Percentiles rank a stretch among this genome's conserved stretches.
Evolutionary conservation across 2,329 filamentous ascomycete species (phyloP).

Genomic region (Zasmidium cellare): DNA sequence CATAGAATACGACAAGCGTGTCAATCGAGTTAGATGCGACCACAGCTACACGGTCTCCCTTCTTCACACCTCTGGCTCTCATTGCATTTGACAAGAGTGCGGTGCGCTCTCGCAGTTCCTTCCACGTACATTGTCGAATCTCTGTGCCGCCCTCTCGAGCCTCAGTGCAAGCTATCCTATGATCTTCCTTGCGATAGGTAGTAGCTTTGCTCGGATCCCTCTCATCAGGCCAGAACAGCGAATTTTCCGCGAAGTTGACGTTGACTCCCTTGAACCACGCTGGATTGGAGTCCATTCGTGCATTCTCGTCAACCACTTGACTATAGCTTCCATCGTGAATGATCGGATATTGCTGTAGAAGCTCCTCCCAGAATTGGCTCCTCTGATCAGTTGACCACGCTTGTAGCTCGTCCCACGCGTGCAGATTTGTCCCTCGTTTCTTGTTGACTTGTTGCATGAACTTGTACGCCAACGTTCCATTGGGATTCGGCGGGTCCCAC

Average conservation of each 20-base stretch:
- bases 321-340: conserved; percentile 60
- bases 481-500: conserved; percentile 43
- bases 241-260: conserved; percentile 79
- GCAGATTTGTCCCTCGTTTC: conserved; percentile 56
- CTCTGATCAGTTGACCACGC: conserved; percentile 65
- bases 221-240: conserved; percentile 60
- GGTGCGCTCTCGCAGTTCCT: conserved; percentile 60
- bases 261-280: conserved; percentile 74
- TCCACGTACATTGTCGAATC: conserved; percentile 63
- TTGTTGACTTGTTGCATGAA: conserved; percentile 68
- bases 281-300: conserved; percentile 70
- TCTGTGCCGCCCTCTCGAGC: conserved; percentile 65
- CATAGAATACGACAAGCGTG: conserved; percentile 70
- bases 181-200: conserved; percentile 67
- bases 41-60: conserved; percentile 73
- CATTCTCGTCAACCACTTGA: conserved; percentile 65
- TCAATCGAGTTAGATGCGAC: conserved; percentile 75
- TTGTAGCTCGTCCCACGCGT: conserved; percentile 71
- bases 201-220: conserved; percentile 48
- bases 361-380: conserved; percentile 64
- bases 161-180: conserved; percentile 69
- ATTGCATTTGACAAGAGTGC: conserved; percentile 66
- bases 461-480: conserved; percentile 61
- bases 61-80: conserved; percentile 62
- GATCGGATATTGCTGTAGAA: conserved; percentile 61